phyloP scores from a whole-genome alignment of 2,329 filamentous ascomycete genomes.

The Scedosporium dehoogii region DNA sequence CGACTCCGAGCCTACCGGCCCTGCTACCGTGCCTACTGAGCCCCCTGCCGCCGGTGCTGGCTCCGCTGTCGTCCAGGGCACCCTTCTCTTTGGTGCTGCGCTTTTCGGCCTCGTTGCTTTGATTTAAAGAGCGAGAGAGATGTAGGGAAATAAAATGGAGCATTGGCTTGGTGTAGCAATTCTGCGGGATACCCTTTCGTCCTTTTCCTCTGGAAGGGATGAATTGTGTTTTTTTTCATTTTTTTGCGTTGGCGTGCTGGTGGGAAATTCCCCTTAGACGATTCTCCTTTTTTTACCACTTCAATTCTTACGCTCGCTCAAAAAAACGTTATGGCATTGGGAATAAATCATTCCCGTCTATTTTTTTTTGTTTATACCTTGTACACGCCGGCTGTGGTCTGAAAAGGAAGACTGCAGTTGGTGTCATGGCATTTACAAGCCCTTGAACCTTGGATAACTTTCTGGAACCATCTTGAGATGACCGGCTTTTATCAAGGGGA shows the following conservation, averaged over 20 bases:
- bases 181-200: background rate
- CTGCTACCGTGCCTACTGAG: background rate
- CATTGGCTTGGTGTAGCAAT: background rate
- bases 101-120: conserved; percentile 9
- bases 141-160: background rate
- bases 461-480: too few relatives aligned
- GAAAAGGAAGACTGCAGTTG: too few relatives aligned
- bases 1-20: background rate
- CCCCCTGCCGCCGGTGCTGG: background rate
- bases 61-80: conserved; percentile 6
- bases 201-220: background rate
- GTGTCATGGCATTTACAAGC: too few relatives aligned
- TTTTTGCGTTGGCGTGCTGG: background rate
- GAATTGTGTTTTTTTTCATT: background rate
- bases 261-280: background rate
- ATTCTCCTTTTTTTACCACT: background rate
- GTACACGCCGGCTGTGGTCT: background rate
- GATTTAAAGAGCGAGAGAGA: conserved; percentile 4
- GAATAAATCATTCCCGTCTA: too few relatives aligned
- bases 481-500: too few relatives aligned
- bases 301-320: background rate
- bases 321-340: background rate
- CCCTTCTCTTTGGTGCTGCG: conserved; percentile 9
- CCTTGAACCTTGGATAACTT: too few relatives aligned
- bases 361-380: background rate